Percentiles rank a stretch among this genome's conserved stretches.
phyloP scores from a whole-genome alignment of 2,329 filamentous ascomycete species.

The Colletotrichum tabaci region DNA sequence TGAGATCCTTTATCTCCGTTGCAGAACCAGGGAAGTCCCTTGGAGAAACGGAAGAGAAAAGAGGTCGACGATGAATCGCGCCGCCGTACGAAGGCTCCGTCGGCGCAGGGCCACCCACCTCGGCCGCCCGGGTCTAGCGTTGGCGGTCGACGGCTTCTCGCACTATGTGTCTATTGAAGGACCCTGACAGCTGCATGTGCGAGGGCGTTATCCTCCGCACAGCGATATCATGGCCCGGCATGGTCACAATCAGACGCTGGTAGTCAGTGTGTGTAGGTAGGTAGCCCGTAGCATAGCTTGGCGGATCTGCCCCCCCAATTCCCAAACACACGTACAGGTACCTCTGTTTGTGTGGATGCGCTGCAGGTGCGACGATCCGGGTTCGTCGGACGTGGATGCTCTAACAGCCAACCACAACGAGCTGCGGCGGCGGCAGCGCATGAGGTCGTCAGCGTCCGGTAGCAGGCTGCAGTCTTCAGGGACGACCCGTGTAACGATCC shows the following conservation, averaged over 20 bases:
- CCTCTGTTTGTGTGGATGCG: constrained; percentile 28
- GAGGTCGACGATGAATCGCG: constrained; percentile 4
- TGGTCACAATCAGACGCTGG: neutral
- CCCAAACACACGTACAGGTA: constrained; percentile 20
- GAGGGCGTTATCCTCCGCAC: constrained; percentile 6
- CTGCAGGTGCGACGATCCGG: constrained; percentile 34
- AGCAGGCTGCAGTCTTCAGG: constrained; percentile 9
- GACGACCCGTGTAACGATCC: constrained; percentile 23
- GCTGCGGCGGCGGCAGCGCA: neutral
- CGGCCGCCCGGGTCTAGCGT: neutral
- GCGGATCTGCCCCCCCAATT: constrained; percentile 22
- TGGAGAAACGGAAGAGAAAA: neutral
- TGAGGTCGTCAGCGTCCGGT: neutral
- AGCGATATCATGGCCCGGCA: constrained; percentile 8
- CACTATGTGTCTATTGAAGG: constrained; percentile 1
- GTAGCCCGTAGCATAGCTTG: neutral
- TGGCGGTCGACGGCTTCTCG: constrained; percentile 2
- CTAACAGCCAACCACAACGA: constrained; percentile 8
- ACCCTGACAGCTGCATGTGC: constrained; percentile 2
- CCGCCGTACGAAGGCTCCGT: neutral
- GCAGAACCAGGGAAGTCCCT: constrained; percentile 9
- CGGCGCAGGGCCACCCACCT: neutral
- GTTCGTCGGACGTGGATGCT: constrained; percentile 18
- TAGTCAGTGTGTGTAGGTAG: neutral
- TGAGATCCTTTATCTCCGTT: constrained; percentile 7